Percentiles rank a stretch among this genome's conserved stretches.
These are phyloP conservation scores for Aspergillus pseudotamarii DNA, from an alignment of 2,329 filamentous ascomycete genomes.

Conservation along the genomic window DNA sequence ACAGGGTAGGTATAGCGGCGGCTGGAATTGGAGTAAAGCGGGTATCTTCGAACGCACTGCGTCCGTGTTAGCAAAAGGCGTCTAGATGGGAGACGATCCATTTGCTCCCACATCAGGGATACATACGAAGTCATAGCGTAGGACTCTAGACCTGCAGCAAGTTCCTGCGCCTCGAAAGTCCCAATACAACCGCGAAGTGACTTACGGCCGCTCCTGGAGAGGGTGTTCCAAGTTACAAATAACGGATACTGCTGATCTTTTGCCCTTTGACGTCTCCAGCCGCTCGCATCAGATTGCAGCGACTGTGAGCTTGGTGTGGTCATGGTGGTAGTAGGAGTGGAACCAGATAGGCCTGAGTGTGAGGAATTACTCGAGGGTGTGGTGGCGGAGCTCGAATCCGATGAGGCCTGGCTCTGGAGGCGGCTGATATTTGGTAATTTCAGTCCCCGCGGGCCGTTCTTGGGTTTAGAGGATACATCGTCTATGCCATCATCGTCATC, in stretches of 20 bases:
- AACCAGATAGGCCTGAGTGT: conserved; percentile 44
- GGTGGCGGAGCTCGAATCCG: conserved; percentile 42
- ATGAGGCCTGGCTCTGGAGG: conserved; percentile 38
- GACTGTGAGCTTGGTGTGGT: conserved; percentile 51
- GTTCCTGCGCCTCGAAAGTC: conserved; percentile 79
- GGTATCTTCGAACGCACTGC: conserved; percentile 64
- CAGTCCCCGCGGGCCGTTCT: conserved; percentile 24
- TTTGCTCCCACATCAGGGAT: conserved; percentile 3
- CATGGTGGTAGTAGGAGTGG: conserved; percentile 36
- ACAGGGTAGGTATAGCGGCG: conserved; percentile 50
- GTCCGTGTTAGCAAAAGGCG: conserved; percentile 5
- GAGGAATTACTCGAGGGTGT: conserved; percentile 52
- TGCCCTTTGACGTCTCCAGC: conserved; percentile 30
- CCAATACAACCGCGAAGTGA: conserved; percentile 91
- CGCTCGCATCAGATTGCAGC: conserved; percentile 29
- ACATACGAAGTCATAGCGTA: conserved; percentile 80
- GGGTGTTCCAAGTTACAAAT: conserved; percentile 92
- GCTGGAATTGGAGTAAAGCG: conserved; percentile 62
- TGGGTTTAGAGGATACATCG: conserved; percentile 16
- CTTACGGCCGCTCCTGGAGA: conserved; percentile 63
- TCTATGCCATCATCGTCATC: conserved; percentile 39
- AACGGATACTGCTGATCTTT: conserved; percentile 65
- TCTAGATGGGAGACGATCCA: conserved; percentile 1
- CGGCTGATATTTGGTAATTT: conserved; percentile 38
- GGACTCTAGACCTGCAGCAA: conserved; percentile 71